Conservation (phyloP, 371 early-diverging fungal genomes). For the Lichtheimia ornata region DNA sequence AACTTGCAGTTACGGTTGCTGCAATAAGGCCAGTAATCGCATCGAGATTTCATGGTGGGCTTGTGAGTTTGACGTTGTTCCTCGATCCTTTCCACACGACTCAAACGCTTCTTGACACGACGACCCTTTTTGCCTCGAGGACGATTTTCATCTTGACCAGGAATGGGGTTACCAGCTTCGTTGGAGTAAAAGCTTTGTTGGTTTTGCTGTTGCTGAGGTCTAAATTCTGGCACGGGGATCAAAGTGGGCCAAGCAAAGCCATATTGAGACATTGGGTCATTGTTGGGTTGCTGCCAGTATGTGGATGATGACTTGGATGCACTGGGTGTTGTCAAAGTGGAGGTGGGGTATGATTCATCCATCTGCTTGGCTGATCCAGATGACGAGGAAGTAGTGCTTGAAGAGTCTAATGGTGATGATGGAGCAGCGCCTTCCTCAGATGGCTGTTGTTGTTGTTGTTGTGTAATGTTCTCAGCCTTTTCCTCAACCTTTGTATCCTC, state of each 20-base stretch:
- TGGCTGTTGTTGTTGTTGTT: too few relatives aligned
- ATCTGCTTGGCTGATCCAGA: constrained; percentile 13
- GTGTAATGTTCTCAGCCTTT: neutral
- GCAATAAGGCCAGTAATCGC: constrained; percentile 59
- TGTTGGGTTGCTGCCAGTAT: constrained; percentile 7
- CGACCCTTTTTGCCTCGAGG: constrained; percentile 1
- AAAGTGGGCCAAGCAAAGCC: constrained; percentile 18
- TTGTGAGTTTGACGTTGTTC: constrained; percentile 37
- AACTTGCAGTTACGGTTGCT: constrained; percentile 65
- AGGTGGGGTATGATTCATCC: constrained; percentile 6
- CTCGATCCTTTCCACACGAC: constrained; percentile 38
- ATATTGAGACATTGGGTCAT: constrained; percentile 8
- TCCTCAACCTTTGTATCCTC: neutral
- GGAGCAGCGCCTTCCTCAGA: constrained; percentile 10
- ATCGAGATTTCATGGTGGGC: constrained; percentile 47
- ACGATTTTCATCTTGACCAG: constrained; percentile 2
- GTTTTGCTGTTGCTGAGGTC: constrained; percentile 7
- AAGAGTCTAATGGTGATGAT: constrained; percentile 9
- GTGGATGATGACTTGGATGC: neutral
- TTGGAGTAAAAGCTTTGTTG: constrained; percentile 6
- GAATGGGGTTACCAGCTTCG: constrained; percentile 11
- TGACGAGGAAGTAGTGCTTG: constrained; percentile 18
- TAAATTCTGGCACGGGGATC: constrained; percentile 9
- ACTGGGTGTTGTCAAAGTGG: constrained; percentile 2
- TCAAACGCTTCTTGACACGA: constrained; percentile 27